Base-by-base conservation (phyloP, 345 rosid genomes). In the Bruguiera sexangula region DNA sequence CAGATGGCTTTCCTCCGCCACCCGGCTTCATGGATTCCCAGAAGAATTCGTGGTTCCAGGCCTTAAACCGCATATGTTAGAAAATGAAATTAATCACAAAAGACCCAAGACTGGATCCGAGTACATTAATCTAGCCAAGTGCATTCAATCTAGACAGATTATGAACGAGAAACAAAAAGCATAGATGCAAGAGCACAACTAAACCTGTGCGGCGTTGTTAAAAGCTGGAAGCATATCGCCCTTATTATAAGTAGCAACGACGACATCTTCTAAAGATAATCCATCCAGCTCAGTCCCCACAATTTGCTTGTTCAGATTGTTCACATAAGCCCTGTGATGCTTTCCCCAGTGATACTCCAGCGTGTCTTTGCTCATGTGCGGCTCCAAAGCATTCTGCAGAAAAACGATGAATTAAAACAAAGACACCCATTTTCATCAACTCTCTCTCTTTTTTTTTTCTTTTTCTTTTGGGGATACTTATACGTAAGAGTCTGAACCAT, bases 1-100 rank as follows among this genome's bases (percentile, higher is more conserved):
- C 97, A 13, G 83, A 70, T 34, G 98, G 97, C 84, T 81, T 89
- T 80, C 98, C 96, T 65, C 98, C 97, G 51, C 97, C 96, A 21
- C 86, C 84, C 48, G 98, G 98, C 80, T 83, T 83, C 86, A 91
- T 89, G 62, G 93, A 91, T 74, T 89, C 95, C 98, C 96, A 94
- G 73, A 94, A 88, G 76, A 94, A 94, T 5, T 89, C 90, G 46
- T 94, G 97, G 83, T 94, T 91, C 98, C 96, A 94, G 39, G 90
- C 92, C 97, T 94, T 82, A 24, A 56, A 24, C 30, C 50, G 50
- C 50, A 43, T 43, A 13, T 11, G 50, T 43, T 43, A 43, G 50
- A 43, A 43, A 11, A 43, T 43, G 50, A 43, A 43, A 15, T 1
- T 43, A 43, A 5, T 43, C 50, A 43, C 50, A 43, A 0, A 43